phyloP scores from a whole-genome alignment of 2,329 filamentous ascomycete species.

The Ramularia endophylla region DNA sequence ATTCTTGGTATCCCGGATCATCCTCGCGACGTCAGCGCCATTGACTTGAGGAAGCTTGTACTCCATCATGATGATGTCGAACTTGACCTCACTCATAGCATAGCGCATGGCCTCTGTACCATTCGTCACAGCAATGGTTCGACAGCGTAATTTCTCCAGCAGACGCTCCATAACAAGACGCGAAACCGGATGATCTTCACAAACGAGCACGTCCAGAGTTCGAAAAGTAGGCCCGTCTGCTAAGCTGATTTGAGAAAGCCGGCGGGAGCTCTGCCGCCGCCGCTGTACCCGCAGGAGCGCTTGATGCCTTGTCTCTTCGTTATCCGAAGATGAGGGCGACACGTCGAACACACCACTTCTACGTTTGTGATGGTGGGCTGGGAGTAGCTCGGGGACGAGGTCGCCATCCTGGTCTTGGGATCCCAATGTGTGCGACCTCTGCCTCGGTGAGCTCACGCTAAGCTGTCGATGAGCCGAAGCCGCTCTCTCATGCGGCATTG shows the following conservation, averaged over 20 bases:
- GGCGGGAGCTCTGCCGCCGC: conserved; percentile 88
- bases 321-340: conserved; percentile 95
- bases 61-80: conserved; percentile 98
- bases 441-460: conserved; percentile 50
- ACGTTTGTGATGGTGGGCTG: conserved; percentile 70
- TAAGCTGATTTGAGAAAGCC: conserved; percentile 85
- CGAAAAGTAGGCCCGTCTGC: conserved; percentile 81
- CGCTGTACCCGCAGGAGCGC: conserved; percentile 87
- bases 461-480: conserved; percentile 26
- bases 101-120: conserved; percentile 89
- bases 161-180: conserved; percentile 98
- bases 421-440: conserved; percentile 85
- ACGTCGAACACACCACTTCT: conserved; percentile 93
- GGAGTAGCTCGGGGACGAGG: conserved; percentile 57
- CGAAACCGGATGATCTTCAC: conserved; percentile 95
- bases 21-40: conserved; percentile 89
- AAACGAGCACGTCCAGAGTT: conserved; percentile 88
- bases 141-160: conserved; percentile 88
- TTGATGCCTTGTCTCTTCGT: conserved; percentile 88
- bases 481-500: conserved; percentile 41
- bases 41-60: conserved; percentile 94
- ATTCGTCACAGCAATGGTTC: conserved; percentile 85
- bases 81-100: conserved; percentile 95
- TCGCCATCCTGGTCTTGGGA: conserved; percentile 76
- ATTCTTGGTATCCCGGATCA: conserved; percentile 97